Conservation (phyloP, 2,329 filamentous ascomycete genomes). For the Phoma sp. region DNA sequence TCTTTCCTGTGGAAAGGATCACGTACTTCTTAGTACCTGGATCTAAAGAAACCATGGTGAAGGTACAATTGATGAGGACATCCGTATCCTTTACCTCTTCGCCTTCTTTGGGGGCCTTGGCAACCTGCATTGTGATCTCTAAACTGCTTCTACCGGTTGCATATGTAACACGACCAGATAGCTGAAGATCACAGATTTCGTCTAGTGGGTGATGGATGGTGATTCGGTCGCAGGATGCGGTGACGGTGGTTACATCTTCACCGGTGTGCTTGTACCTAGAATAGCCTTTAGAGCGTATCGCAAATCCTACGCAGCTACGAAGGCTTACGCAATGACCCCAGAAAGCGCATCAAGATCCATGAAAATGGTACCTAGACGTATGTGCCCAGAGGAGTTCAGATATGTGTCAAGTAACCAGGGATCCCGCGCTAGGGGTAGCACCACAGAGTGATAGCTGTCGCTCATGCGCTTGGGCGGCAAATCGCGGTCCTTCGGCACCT, state of each 20-base stretch:
- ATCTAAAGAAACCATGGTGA: conserved; percentile 79
- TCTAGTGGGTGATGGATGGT: conserved; percentile 74
- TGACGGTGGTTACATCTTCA: conserved; percentile 69
- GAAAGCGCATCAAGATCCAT: conserved; percentile 83
- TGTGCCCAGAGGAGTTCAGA: conserved; percentile 77
- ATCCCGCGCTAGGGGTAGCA: conserved; percentile 74
- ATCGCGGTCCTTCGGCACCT: conserved; percentile 59
- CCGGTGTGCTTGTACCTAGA: conserved; percentile 71
- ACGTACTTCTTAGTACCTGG: conserved; percentile 68
- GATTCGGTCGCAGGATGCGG: conserved; percentile 69
- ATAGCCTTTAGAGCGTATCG: conserved; percentile 22
- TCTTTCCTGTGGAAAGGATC: not conserved
- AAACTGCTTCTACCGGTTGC: conserved; percentile 76
- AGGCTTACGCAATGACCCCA: conserved; percentile 69
- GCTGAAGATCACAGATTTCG: conserved; percentile 79
- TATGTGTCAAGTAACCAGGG: conserved; percentile 81
- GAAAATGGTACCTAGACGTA: conserved; percentile 74
- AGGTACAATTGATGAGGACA: conserved; percentile 73
- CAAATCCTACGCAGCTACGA: conserved; percentile 63
- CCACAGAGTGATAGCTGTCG: conserved; percentile 73
- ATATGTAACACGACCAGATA: conserved; percentile 73
- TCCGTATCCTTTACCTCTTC: conserved; percentile 65
- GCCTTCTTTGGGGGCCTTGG: conserved; percentile 68
- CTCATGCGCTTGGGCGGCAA: conserved; percentile 72
- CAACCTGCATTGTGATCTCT: conserved; percentile 77